Base-by-base conservation (phyloP, 768 basidiomycete genomes). In the Macrolepiota fuliginosa region DNA sequence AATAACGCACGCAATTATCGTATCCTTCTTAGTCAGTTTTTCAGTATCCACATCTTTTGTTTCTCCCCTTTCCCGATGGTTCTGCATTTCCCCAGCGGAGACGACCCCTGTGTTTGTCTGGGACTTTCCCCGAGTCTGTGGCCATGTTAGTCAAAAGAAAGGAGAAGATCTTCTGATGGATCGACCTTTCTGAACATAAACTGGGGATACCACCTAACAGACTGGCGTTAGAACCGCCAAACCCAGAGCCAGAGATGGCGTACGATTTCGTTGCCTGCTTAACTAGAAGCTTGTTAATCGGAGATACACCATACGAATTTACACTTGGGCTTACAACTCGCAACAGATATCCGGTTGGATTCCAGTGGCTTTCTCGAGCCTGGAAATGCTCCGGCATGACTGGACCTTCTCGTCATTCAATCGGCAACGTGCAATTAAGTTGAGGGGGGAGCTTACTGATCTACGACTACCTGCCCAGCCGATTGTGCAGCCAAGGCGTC, bases 11-110 rank as follows among this genome's bases (percentile, higher is more conserved):
- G 54, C 60, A 15, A 61, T 46, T 9, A 61, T 53, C 10, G 46
- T 61, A 37, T 61, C 60, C 6, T 19, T 49, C 27, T 61, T 53
- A 29, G 54, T 61, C 12, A 61, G 24, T 9, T 61, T 53, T 12
- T 61, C 60, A 1, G 60, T 61, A 22, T 39, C 49, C 1, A 61
- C 60, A 3, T 35, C 24, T 15, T 50, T 25, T 2, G 22, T 24
- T 24, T 49, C 47, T 13, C n/a, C 42, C 42, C 17, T 19, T 19
- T 19, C 19, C 42, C 42, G 17, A 19, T 10, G n/a, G 4, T 45
- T 45, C 42, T 15, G 19, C 17, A 45, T 17, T 9, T 17, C 17
- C 42, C 17, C 42, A 19, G 4, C 25, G 11, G 56, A 35, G n/a
- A 12, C 7, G 10, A 27, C 6, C 11, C 22, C 53, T 39, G 36